Base-by-base conservation (phyloP, 352 stramenopile species). In the Pythium coloratum region DNA sequence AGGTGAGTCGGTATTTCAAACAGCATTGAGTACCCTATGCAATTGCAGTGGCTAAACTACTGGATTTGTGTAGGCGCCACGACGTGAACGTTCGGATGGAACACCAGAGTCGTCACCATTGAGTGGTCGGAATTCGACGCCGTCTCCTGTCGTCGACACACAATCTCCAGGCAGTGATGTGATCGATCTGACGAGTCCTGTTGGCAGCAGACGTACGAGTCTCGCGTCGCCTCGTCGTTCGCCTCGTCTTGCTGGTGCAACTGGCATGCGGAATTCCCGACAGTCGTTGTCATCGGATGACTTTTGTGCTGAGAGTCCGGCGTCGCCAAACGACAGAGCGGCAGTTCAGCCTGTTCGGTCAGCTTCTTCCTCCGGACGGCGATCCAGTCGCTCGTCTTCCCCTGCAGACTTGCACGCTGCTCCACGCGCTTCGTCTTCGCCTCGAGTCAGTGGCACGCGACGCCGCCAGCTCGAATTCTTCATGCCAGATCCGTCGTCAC, bases 161-260 rank as follows among this genome's bases (percentile, higher is more conserved):
- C 14, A 49, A 8, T 49, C 42, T 49, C 42, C 42, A 10, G 62
- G 58, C 67, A 69, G 62, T 42, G 62, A 70, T 47, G 63, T 89
- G 33, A 89, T 92, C 50, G 83, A 92, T 36, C 80, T 90, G 32
- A 89, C 81, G 7, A 88, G 79, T 64, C 75, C 83, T 5, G 46
- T 47, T 9, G 46, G 28, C 20, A 72, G 47, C 51, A 60, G 66
- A 2, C 60, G 60, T 16, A 20, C 59, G 44, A 67, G 59, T 38
- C 50, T 66, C 42, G 50, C 65, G 20, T 51, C 51, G 10, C 33
- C 58, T 18, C 24, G 42, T 18, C 32, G n/a, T 44, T 59, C 32
- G n/a, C 53, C 26, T 6, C n/a, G 18, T 32, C 53, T 44, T 26
- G 28, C n/a, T 55, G n/a, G n/a, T 54, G 55, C 16, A 10, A 13